Percentiles rank a stretch among this genome's conserved stretches.
These are phyloP conservation scores for Xylaria hypoxylon DNA, from an alignment of 2,329 filamentous ascomycete species.

Conservation along the genomic window DNA sequence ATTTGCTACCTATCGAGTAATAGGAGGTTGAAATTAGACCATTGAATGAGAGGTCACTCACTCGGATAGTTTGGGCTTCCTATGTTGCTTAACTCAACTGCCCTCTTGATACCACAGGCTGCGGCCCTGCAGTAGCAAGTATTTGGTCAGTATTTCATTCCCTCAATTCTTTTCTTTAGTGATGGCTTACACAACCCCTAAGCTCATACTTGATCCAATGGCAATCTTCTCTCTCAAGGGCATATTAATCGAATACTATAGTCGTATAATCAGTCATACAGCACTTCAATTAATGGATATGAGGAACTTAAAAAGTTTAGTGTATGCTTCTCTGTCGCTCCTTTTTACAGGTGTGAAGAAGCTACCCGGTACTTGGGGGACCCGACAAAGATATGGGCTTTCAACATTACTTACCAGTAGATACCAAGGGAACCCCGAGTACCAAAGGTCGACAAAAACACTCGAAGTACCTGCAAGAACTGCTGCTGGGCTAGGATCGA, in stretches of 20 bases:
- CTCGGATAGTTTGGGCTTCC: conserved; percentile 25
- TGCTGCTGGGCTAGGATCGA: conserved; percentile 27
- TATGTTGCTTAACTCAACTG: conserved; percentile 17
- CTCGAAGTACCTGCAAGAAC: conserved; percentile 26
- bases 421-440: conserved; percentile 35
- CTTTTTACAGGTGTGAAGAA: not conserved
- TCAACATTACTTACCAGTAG: conserved; percentile 25
- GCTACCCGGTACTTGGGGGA: not conserved
- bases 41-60: conserved; percentile 11
- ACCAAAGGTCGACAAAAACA: conserved; percentile 37
- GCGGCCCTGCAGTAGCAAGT: conserved; percentile 18
- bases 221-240: conserved; percentile 31
- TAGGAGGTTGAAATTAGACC: not conserved
- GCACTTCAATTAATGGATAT: not conserved
- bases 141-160: not conserved
- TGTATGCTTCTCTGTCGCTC: not conserved
- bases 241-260: conserved; percentile 11
- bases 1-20: too few species aligned
- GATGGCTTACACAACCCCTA: conserved; percentile 40
- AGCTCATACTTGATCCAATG: conserved; percentile 34
- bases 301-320: not conserved
- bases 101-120: conserved; percentile 27
- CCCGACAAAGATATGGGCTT: not conserved
- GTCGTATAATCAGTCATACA: not conserved
- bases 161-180: not conserved